These are phyloP conservation scores for Hymenoscyphus occultus DNA, from an alignment of 2,329 filamentous ascomycete species.

Conservation along the genomic window DNA sequence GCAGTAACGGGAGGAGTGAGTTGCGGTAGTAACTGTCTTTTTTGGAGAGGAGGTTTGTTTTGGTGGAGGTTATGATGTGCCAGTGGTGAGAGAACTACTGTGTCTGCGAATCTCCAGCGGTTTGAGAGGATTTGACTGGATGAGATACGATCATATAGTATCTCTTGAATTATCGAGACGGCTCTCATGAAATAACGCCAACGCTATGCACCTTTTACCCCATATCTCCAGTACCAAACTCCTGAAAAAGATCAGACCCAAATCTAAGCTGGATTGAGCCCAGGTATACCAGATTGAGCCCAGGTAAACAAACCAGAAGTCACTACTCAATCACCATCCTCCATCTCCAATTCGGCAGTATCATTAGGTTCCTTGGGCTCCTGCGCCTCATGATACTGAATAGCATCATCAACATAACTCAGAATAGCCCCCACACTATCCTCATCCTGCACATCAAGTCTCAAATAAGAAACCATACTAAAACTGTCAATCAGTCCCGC, in stretches of 20 bases:
- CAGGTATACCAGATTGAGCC: not conserved
- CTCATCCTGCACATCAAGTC: constrained; percentile 85
- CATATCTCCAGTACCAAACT: constrained; percentile 1
- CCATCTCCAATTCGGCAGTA: constrained; percentile 50
- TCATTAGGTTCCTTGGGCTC: constrained; percentile 81
- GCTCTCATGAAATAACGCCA: constrained; percentile 23
- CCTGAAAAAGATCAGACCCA: not conserved
- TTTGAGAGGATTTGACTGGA: not conserved
- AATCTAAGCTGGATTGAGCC: no score
- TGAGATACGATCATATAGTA: constrained; percentile 1
- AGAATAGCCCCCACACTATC: constrained; percentile 82
- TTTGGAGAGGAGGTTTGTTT: not conserved
- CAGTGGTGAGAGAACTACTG: not conserved
- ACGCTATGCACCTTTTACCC: constrained; percentile 26
- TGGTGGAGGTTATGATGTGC: constrained; percentile 11
- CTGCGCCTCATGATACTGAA: constrained; percentile 90
- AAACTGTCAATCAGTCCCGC: constrained; percentile 93
- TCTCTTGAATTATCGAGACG: not conserved
- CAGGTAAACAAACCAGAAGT: not conserved
- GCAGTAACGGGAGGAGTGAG: not conserved
- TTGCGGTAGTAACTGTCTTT: not conserved
- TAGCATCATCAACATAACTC: constrained; percentile 91
- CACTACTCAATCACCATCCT: constrained; percentile 32
- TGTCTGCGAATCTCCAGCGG: not conserved
- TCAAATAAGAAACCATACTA: constrained; percentile 94